Evolutionary conservation across 345 rosid species (phyloP), one percentile per base, ranked within the genome.

Genomic region (Gossypium raimondii): DNA sequence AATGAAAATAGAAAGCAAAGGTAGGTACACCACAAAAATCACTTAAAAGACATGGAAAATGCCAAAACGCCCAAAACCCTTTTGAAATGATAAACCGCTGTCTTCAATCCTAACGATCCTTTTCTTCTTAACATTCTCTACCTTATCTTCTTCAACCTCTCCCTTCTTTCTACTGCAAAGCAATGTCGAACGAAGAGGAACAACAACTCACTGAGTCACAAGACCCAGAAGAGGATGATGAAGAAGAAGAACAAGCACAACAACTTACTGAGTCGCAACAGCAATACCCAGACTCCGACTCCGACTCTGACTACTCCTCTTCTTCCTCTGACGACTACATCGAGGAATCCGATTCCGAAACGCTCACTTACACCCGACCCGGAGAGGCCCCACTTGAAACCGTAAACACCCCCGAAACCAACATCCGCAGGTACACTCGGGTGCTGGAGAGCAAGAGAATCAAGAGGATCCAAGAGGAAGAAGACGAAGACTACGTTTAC

Each of bases 321-420:
- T 90, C 59, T 51, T 69, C 86, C 45, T 84, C 79, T 11, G 85
- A 74, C 27, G 82, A 65, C 76, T 81, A 76, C 53, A 41, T 9
- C 0, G 78, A 74, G 44, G 55, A 60, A 4, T n/a, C 68, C 2
- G 83, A 75, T 16, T 67, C 67, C 16, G 81, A 44, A n/a, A 44
- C 71, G 24, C 3, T 85, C 67, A 22, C 81, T 55, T 84, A 83
- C 72, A 57, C 56, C 7, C 81, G 87, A 8, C 84, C 88, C 2
- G 89, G 81, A 76, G 55, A 80, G 57, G 8, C 85, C 80, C 3
- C 80, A 70, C 86, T 82, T 0, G 82, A 79, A 9, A 55, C 80
- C 17, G 82, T 77, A 67, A 84, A 77, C 52, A 71, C 86, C 2
- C 86, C 90, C 10, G 97, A 87, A 53, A 80, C 79, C 80, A 87